These are phyloP conservation scores for Aspergillus sp. DNA, from an alignment of 2,329 filamentous ascomycete genomes.

Conservation along the genomic window DNA sequence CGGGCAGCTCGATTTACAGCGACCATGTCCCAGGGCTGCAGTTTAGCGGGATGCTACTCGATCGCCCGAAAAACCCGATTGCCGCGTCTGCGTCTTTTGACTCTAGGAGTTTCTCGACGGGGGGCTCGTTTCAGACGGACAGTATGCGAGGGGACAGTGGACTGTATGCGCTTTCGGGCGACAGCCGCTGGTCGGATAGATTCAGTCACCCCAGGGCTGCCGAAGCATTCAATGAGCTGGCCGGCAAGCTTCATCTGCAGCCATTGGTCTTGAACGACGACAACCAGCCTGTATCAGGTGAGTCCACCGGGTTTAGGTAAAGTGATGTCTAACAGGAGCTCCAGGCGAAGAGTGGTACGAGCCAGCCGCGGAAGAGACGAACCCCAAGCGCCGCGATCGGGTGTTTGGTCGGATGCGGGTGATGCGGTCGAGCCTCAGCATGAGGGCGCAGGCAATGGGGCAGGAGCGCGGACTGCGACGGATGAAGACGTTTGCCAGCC, in stretches of 20 bases:
- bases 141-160: no score
- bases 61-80: conserved; percentile 7
- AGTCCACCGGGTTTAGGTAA: background rate
- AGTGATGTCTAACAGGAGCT: background rate
- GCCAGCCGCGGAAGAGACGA: conserved; percentile 2
- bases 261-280: conserved; percentile 9
- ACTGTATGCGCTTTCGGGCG: conserved; percentile 10
- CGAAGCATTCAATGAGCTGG: conserved; percentile 23
- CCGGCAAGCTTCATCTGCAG: conserved; percentile 13
- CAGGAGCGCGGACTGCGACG: conserved; percentile 22
- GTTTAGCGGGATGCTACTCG: background rate
- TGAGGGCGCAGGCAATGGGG: conserved; percentile 11
- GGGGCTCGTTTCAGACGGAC: conserved; percentile 12
- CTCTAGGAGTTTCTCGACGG: conserved; percentile 12
- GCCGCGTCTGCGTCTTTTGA: conserved; percentile 4
- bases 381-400: conserved; percentile 10
- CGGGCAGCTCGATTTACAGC: conserved; percentile 9
- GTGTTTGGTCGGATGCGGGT: conserved; percentile 24
- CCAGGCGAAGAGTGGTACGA: conserved; percentile 3
- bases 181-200: conserved; percentile 12
- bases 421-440: conserved; percentile 24
- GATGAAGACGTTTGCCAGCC: conserved; percentile 30
- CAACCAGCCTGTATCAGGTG: conserved; percentile 4
- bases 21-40: conserved; percentile 3
- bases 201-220: conserved; percentile 17